These are phyloP conservation scores for Geosmithia flava DNA, from an alignment of 2,329 filamentous ascomycete genomes.

Conservation along the genomic window DNA sequence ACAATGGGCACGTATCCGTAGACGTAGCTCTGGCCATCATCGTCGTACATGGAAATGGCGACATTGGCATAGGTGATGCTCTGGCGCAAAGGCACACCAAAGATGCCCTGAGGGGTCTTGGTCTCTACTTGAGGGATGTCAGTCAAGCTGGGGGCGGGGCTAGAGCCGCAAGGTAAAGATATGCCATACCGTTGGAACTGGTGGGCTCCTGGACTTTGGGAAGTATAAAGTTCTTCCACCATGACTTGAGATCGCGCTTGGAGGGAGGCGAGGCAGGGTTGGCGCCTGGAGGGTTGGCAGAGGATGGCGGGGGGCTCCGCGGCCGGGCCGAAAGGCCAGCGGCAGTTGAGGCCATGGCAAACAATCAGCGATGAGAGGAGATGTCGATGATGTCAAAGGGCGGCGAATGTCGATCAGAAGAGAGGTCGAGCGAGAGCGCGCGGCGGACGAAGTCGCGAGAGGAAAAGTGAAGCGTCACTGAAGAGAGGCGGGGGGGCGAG, in stretches of 20 bases:
- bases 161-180: too few species aligned
- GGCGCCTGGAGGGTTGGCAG: constrained; percentile 12
- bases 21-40: constrained; percentile 87
- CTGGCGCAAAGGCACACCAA: constrained; percentile 82
- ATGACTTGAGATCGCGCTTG: constrained; percentile 81
- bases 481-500: too few species aligned
- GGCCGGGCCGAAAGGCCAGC: constrained; percentile 14
- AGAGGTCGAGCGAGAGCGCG: not conserved
- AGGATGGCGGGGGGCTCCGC: constrained; percentile 15
- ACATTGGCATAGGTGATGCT: constrained; percentile 98
- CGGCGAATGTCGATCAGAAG: too few species aligned
- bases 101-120: constrained; percentile 56
- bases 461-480: too few species aligned
- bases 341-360: constrained; percentile 21
- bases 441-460: too few species aligned
- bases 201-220: constrained; percentile 40
- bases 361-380: not conserved
- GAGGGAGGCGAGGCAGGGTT: constrained; percentile 58
- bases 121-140: not conserved
- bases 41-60: constrained; percentile 89
- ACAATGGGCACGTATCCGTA: constrained; percentile 98
- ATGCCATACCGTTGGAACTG: constrained; percentile 24
- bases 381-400: too few species aligned
- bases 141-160: too few species aligned
- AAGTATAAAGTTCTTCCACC: constrained; percentile 95